Base-by-base conservation (phyloP, 495 filamentous ascomycete species). In the Sabuloglossum arenarium region DNA sequence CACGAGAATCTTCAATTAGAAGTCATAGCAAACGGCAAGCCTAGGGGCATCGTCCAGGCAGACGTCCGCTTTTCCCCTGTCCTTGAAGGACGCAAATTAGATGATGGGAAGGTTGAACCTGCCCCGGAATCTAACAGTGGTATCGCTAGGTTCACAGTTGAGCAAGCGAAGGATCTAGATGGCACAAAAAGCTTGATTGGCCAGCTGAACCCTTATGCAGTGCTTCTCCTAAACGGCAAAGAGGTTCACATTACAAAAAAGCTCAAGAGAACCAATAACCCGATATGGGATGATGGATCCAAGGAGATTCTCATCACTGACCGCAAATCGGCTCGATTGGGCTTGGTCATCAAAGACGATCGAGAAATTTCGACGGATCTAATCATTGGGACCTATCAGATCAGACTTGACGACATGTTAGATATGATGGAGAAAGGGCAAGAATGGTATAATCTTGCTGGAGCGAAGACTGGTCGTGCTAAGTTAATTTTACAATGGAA, bases 61-160 rank as follows among this genome's bases (percentile, higher is more conserved):
- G 93, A 97, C 64, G 72, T 97, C 57, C 84, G 85, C 23, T 99
- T 94, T 75, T 99, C 96, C 80, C 90, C 93, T 1, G 85, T 96
- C 23, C 68, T 95, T 28, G 82, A 86, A 64, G 79, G 80, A 19
- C 68, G 68, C 29, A 82, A 79, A 62, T 70, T 85, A 8, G 78
- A 81, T 29, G 83, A 87, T 61, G 91, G 90, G 29, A 87, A 80
- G 56, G 67, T 71, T 45, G 84, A 85, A 58, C 85, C 88, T 3
- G 74, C 81, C 0, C 91, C 93, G 2, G 91, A 96, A 62, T 77
- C 86, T 19, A 88, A 88, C 65, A 93, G 87, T 11, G 91, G 91
- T 72, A 93, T 99, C 61, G 76, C 86, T 57, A 82, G 85, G 31
- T 94, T 94, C 67, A 93, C 86, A 0, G 75, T 99, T 42, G 87